These are phyloP conservation scores for Podaxis sp. DNA, from an alignment of 768 basidiomycete genomes.

Conservation along the genomic window DNA sequence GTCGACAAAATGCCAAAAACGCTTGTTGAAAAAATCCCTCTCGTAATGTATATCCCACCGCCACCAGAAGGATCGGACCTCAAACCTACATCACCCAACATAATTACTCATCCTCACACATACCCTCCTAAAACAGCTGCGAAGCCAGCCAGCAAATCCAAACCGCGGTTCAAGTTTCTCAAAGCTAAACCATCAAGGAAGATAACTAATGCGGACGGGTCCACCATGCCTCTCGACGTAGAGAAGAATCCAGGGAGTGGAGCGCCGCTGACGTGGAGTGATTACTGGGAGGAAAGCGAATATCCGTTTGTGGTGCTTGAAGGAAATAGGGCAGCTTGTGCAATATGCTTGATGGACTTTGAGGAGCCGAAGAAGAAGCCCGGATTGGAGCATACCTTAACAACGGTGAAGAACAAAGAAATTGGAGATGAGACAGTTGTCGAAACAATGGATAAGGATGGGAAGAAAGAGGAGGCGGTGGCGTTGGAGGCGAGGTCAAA, in stretches of 20 bases:
- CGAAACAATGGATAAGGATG: conserved; percentile 3
- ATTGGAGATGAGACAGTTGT: background rate
- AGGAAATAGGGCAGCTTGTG: conserved; percentile 81
- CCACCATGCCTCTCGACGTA: conserved; percentile 13
- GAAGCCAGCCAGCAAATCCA: conserved; percentile 26
- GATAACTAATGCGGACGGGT: conserved; percentile 9
- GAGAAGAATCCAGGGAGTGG: conserved; percentile 13
- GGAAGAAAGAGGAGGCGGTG: background rate
- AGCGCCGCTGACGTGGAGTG: conserved; percentile 64
- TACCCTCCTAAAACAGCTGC: conserved; percentile 61
- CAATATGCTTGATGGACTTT: conserved; percentile 84
- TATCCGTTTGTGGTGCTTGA: conserved; percentile 84
- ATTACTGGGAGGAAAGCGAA: conserved; percentile 72
- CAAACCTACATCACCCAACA: conserved; percentile 32
- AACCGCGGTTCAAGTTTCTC: conserved; percentile 57
- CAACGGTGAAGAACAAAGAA: conserved; percentile 1
- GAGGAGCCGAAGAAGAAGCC: conserved; percentile 58
- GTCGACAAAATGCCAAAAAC: conserved; percentile 72
- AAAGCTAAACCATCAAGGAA: conserved; percentile 27
- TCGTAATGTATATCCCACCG: conserved; percentile 84
- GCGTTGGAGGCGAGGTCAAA: conserved; percentile 1
- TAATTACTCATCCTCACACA: conserved; percentile 49
- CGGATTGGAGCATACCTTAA: background rate
- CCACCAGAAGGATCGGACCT: conserved; percentile 54
- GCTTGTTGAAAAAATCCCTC: conserved; percentile 75